These are phyloP conservation scores for Penicillium riverlandense DNA, from an alignment of 495 filamentous ascomycete genomes.

Conservation along the genomic window DNA sequence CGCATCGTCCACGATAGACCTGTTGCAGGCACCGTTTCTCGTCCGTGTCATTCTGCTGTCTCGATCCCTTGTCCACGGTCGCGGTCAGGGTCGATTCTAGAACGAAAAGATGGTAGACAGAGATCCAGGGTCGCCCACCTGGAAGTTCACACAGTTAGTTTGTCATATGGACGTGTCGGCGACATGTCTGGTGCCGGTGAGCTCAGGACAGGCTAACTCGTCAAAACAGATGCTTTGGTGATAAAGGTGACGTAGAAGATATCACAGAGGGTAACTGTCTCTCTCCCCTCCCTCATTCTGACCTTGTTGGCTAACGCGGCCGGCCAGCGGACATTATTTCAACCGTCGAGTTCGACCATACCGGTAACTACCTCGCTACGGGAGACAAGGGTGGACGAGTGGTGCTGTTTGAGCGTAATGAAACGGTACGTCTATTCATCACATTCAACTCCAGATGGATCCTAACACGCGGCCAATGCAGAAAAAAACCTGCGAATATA, in stretches of 20 bases:
- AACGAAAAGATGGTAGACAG: slow-evolving; percentile 87
- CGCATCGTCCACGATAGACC: not conserved
- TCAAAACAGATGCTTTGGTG: slow-evolving; percentile 84
- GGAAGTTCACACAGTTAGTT: slow-evolving; percentile 99
- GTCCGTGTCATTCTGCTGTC: not conserved
- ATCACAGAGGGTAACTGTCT: slow-evolving; percentile 86
- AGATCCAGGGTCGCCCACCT: slow-evolving; percentile 87
- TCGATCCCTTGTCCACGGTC: not conserved
- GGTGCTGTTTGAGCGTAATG: slow-evolving; percentile 94
- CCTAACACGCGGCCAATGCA: slow-evolving; percentile 25
- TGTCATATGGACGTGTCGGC: not conserved
- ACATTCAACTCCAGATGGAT: slow-evolving; percentile 7
- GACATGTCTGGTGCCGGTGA: too few species aligned
- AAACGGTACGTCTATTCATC: slow-evolving; percentile 56
- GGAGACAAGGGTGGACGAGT: slow-evolving; percentile 97
- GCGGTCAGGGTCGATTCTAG: slow-evolving; percentile 24
- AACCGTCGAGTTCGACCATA: slow-evolving; percentile 98
- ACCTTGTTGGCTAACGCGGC: slow-evolving; percentile 7
- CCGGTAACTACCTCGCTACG: slow-evolving; percentile 94
- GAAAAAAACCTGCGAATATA: slow-evolving; percentile 99
- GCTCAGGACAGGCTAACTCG: slow-evolving; percentile 4
- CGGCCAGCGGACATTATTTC: slow-evolving; percentile 92
- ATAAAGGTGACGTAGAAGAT: slow-evolving; percentile 99
- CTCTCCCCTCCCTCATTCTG: slow-evolving; percentile 6
- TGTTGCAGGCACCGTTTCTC: slow-evolving; percentile 4